Evolutionary conservation across 2,329 filamentous ascomycete species (phyloP).

Genomic region (Aureobasidium vineae): DNA sequence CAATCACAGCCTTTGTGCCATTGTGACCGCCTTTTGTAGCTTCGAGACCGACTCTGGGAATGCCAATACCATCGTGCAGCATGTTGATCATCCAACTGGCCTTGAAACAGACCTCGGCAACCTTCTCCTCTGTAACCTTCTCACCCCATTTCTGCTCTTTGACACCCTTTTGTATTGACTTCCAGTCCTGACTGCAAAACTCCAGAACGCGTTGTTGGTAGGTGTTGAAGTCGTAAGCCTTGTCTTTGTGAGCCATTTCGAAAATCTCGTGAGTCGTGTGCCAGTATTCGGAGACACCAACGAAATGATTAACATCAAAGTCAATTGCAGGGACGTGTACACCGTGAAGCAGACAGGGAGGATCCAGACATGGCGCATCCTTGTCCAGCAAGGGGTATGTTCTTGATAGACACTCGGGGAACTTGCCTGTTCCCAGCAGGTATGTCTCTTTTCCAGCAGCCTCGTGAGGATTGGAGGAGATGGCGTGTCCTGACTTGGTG

Average conservation of each 20-base stretch:
- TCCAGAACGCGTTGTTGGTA: conserved; percentile 82
- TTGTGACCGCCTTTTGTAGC: conserved; percentile 58
- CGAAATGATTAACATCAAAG: conserved; percentile 95
- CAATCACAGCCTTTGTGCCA: conserved; percentile 66
- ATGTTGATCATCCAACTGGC: conserved; percentile 97
- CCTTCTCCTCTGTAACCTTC: conserved; percentile 70
- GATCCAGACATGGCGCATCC: conserved; percentile 75
- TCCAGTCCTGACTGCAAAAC: conserved; percentile 85
- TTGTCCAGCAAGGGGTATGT: conserved; percentile 89
- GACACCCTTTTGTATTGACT: conserved; percentile 66
- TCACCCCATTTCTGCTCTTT: conserved; percentile 67
- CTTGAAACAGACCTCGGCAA: conserved; percentile 92
- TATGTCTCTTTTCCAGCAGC: conserved; percentile 47
- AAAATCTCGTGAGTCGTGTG: conserved; percentile 97
- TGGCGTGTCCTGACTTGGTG: conserved; percentile 65
- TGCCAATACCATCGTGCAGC: conserved; percentile 90
- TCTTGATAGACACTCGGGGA: conserved; percentile 76
- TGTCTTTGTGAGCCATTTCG: conserved; percentile 68
- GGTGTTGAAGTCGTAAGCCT: conserved; percentile 83
- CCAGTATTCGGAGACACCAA: conserved; percentile 98
- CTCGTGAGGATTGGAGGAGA: conserved; percentile 49
- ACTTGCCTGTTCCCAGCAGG: conserved; percentile 80
- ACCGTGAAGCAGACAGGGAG: conserved; percentile 86
- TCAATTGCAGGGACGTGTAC: conserved; percentile 93
- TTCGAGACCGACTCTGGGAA: conserved; percentile 77